Evolutionary conservation across 148 eudicot species (phyloP).

Genomic region (Arbutus unedo): DNA sequence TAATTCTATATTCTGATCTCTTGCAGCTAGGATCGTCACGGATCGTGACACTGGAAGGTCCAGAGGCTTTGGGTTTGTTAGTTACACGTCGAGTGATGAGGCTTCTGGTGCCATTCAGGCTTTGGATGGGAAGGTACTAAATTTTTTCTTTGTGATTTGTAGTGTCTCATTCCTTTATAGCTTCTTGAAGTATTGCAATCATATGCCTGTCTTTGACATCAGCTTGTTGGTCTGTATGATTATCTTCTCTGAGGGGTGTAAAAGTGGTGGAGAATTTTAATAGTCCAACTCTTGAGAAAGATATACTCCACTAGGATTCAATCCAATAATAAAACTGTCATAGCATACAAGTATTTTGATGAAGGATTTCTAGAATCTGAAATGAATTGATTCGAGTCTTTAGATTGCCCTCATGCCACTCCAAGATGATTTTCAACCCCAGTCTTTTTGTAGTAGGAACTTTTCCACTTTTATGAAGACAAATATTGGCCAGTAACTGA

Average conservation of each 20-base stretch:
- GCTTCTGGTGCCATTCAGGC: conserved; percentile 79
- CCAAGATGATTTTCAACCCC: neutral
- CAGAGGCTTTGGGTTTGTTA: conserved; percentile 82
- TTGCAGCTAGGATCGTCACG: conserved; percentile 65
- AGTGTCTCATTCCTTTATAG: neutral
- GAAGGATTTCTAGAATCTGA: neutral
- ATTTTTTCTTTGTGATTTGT: neutral
- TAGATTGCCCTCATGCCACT: neutral
- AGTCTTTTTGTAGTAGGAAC: neutral
- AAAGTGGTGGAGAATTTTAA: neutral
- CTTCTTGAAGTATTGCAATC: neutral
- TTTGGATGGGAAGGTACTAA: conserved; percentile 60
- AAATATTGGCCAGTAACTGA: neutral
- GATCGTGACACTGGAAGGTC: conserved; percentile 73
- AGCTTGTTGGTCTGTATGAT: neutral
- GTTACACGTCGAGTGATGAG: conserved; percentile 49
- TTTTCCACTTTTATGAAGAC: neutral
- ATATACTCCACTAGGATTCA: neutral
- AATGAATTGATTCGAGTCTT: neutral
- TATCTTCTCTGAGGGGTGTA: neutral
- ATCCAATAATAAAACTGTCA: neutral
- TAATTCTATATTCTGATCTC: conserved; percentile 1
- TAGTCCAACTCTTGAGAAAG: neutral
- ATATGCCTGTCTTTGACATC: neutral
- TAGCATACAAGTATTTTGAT: neutral